These are phyloP conservation scores for Licmophora abbreviata DNA, from an alignment of 108 stramenopile species.

Conservation along the genomic window DNA sequence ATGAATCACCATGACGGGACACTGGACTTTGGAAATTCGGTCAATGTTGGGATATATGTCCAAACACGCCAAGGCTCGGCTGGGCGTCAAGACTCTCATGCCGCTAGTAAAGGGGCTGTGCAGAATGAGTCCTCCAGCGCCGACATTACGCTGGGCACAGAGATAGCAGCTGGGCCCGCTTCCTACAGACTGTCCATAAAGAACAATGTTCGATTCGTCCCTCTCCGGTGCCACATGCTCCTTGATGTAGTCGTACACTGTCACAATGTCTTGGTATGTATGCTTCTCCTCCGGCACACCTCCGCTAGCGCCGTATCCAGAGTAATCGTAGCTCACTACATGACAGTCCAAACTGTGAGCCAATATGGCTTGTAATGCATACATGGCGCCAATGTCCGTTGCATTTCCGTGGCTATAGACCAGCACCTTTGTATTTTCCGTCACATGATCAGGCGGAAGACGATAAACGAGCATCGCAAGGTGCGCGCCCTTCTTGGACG, in stretches of 20 bases:
- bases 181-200: conserved; percentile 90
- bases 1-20: conserved; percentile 83
- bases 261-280: conserved; percentile 77
- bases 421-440: conserved; percentile 50
- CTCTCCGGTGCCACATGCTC: conserved; percentile 26
- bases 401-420: conserved; percentile 90
- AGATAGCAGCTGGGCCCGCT: conserved; percentile 77
- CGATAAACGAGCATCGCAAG: conserved; percentile 61
- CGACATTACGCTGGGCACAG: conserved; percentile 26
- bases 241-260: conserved; percentile 66
- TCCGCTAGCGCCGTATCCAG: conserved; percentile 77
- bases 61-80: conserved; percentile 61
- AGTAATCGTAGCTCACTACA: conserved; percentile 82
- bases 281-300: conserved; percentile 73
- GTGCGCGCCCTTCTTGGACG: conserved; percentile 34
- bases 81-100: conserved; percentile 83
- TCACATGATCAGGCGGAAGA: conserved; percentile 22
- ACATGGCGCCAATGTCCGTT: conserved; percentile 83
- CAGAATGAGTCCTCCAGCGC: conserved; percentile 71
- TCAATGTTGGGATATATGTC: conserved; percentile 89
- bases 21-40: conserved; percentile 62
- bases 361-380: conserved; percentile 46
- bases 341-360: conserved; percentile 58
- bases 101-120: conserved; percentile 84
- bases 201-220: conserved; percentile 45